Percentiles rank a stretch among this genome's conserved stretches.
Conservation (phyloP, 1,284 basidiomycete genomes). For the Moesziomyces parantarcticus region DNA sequence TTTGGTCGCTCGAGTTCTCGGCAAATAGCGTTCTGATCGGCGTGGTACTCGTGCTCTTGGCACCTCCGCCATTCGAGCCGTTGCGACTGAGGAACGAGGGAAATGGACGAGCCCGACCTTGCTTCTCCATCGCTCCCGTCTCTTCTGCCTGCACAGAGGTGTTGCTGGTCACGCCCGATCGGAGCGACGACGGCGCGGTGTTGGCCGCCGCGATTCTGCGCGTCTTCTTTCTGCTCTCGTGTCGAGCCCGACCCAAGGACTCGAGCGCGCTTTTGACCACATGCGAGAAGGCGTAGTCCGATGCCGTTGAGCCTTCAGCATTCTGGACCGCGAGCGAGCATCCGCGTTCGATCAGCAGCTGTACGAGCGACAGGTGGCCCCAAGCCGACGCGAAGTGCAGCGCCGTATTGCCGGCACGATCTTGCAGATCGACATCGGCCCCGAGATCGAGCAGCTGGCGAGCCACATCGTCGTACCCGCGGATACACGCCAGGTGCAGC, state of each 20-base stretch:
- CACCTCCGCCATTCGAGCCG: conserved; percentile 10
- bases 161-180: conserved; percentile 1
- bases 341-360: conserved; percentile 86
- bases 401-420: conserved; percentile 89
- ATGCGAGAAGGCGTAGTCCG: conserved; percentile 82
- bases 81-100: conserved; percentile 33
- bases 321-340: conserved; percentile 84
- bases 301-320: conserved; percentile 87
- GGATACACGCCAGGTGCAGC: conserved; percentile 85
- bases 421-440: conserved; percentile 86
- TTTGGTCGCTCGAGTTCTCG: conserved; percentile 8
- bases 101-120: conserved; percentile 13
- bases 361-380: conserved; percentile 75
- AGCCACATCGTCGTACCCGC: conserved; percentile 87
- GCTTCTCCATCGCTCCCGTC: conserved; percentile 8
- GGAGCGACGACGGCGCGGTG: conserved; percentile 13
- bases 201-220: conserved; percentile 19
- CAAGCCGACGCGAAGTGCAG: conserved; percentile 76
- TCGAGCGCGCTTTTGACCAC: conserved; percentile 52
- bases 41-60: conserved; percentile 18
- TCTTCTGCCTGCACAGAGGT: conserved; percentile 16
- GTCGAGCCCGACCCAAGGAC: conserved; percentile 43
- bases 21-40: conserved; percentile 23
- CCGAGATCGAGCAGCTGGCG: conserved; percentile 88
- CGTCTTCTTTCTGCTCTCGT: conserved; percentile 37